phyloP scores from a whole-genome alignment of 2,329 filamentous ascomycete species.

The Pseudogymnoascus sp. region DNA sequence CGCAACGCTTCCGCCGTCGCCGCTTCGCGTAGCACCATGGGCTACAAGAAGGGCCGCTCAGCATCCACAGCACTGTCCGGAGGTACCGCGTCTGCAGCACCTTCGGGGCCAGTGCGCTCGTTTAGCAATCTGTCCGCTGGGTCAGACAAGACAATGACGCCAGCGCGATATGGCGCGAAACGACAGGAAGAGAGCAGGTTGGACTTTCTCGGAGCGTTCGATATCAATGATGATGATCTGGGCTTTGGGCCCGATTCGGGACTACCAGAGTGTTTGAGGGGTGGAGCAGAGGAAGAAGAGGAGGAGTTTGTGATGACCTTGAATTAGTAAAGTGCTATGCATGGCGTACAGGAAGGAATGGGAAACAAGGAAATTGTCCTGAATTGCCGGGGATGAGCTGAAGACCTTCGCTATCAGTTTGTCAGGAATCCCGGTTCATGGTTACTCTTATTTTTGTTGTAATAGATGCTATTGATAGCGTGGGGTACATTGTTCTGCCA shows the following conservation, averaged over 20 bases:
- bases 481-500: neutral
- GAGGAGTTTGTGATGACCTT: slow-evolving; percentile 51
- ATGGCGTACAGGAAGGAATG: neutral
- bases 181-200: slow-evolving; percentile 37
- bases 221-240: slow-evolving; percentile 38
- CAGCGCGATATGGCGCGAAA: slow-evolving; percentile 32
- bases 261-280: slow-evolving; percentile 28
- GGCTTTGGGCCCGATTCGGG: slow-evolving; percentile 28
- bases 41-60: slow-evolving; percentile 71
- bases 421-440: neutral
- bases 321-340: slow-evolving; percentile 5
- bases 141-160: slow-evolving; percentile 30
- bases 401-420: neutral
- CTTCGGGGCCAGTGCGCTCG: neutral
- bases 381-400: neutral
- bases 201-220: slow-evolving; percentile 53
- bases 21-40: slow-evolving; percentile 73
- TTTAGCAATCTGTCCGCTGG: slow-evolving; percentile 14
- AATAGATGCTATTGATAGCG: slow-evolving; percentile 2
- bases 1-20: slow-evolving; percentile 56
- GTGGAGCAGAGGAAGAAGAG: slow-evolving; percentile 37
- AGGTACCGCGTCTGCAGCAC: neutral
- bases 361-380: slow-evolving; percentile 1
- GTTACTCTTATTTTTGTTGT: slow-evolving; percentile 7
- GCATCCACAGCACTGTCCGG: slow-evolving; percentile 35